A percentile compares a stretch with the other conserved stretches of the same genome.
Evolutionary conservation across 768 basidiomycete species (phyloP).

Genomic region (Amanita molliuscula): DNA sequence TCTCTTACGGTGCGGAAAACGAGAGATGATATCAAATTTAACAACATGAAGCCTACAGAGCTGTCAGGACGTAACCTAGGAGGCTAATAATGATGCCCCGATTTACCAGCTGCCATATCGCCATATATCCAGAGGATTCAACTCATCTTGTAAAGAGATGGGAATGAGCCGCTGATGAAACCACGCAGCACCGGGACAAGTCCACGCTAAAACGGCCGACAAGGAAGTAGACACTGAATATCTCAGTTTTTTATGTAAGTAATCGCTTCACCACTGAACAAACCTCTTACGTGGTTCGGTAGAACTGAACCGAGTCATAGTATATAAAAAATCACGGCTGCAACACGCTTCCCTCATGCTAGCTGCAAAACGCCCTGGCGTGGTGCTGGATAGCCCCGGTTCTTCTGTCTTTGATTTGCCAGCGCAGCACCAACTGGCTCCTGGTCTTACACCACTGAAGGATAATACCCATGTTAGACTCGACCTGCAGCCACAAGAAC

Average conservation of each 20-base stretch:
- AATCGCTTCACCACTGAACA: neutral
- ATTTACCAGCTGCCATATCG: slow-evolving; percentile 51
- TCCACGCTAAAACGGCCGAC: slow-evolving; percentile 38
- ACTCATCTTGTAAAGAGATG: slow-evolving; percentile 9
- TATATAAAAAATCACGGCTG: neutral
- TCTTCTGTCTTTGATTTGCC: slow-evolving; percentile 74
- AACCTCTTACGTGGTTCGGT: slow-evolving; percentile 39
- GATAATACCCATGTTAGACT: neutral
- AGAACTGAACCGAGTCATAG: neutral
- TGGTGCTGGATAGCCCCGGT: slow-evolving; percentile 40
- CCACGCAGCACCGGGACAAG: slow-evolving; percentile 44
- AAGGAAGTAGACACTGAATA: slow-evolving; percentile 38
- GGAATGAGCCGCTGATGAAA: slow-evolving; percentile 52
- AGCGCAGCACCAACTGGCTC: slow-evolving; percentile 22
- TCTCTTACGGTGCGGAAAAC: slow-evolving; percentile 62
- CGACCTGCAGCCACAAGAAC: neutral
- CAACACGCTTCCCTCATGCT: slow-evolving; percentile 9
- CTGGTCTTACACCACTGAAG: neutral
- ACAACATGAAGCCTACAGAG: slow-evolving; percentile 46
- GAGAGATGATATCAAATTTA: slow-evolving; percentile 54
- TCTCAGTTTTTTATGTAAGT: neutral
- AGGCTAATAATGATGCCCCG: slow-evolving; percentile 26
- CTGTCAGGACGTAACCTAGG: neutral
- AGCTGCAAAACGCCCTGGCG: slow-evolving; percentile 1
- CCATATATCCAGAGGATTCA: slow-evolving; percentile 33